These are phyloP conservation scores for Dentipellis fragilis DNA, from an alignment of 768 basidiomycete species.

Conservation along the genomic window DNA sequence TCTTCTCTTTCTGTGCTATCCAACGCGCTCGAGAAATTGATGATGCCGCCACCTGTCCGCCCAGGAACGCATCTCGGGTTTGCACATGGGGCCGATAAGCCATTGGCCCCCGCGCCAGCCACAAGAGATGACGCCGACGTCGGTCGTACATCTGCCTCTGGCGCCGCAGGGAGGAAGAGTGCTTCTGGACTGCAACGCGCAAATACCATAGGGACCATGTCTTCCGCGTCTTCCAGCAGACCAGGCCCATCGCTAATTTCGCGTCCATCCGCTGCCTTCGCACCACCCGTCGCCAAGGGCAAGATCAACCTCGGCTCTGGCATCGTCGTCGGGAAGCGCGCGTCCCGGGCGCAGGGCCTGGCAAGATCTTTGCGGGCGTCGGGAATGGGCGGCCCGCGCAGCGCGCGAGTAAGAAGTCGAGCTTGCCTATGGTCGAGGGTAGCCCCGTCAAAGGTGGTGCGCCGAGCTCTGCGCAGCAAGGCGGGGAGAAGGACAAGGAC, in stretches of 20 bases:
- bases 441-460: constrained; percentile 35
- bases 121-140: constrained; percentile 5
- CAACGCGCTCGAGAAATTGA: constrained; percentile 61
- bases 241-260: background rate
- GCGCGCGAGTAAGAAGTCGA: constrained; percentile 34
- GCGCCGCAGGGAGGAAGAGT: background rate
- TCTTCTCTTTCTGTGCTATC: constrained; percentile 48
- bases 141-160: constrained; percentile 2
- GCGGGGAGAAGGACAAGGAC: background rate
- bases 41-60: constrained; percentile 50
- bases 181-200: background rate
- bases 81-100: constrained; percentile 1
- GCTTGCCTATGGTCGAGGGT: constrained; percentile 32
- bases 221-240: background rate
- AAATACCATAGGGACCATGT: background rate
- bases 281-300: background rate
- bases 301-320: constrained; percentile 16
- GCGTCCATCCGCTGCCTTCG: background rate
- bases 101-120: constrained; percentile 4
- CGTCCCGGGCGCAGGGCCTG: background rate
- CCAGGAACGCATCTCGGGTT: constrained; percentile 70
- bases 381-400: constrained; percentile 16
- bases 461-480: background rate
- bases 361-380: constrained; percentile 14
- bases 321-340: constrained; percentile 14